Percentiles rank a stretch among this genome's conserved stretches.
phyloP scores from a whole-genome alignment of 2,329 filamentous ascomycete genomes.

The Gnomoniopsis sp. region DNA sequence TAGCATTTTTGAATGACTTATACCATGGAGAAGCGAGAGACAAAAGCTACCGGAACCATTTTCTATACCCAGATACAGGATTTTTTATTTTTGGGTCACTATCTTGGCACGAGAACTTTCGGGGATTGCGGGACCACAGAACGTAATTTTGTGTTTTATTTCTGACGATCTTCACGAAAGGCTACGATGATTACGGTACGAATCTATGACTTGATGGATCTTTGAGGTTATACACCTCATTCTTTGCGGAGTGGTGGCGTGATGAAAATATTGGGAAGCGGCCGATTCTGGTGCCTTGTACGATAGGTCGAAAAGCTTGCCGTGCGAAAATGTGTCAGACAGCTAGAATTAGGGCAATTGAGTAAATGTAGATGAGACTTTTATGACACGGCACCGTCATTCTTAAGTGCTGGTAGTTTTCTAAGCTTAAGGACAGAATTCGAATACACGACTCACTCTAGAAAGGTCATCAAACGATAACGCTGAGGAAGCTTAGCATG shows the following conservation, averaged over 20 bases:
- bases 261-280: background rate
- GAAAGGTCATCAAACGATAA: no score
- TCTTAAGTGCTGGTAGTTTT: background rate
- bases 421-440: no score
- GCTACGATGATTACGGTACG: background rate
- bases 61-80: constrained; percentile 6
- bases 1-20: background rate
- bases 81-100: background rate
- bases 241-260: background rate
- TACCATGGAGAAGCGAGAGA: background rate
- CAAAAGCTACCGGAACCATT: background rate
- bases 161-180: background rate
- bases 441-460: no score
- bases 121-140: background rate
- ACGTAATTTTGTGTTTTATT: background rate
- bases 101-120: background rate
- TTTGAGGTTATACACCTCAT: background rate
- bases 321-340: background rate
- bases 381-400: background rate
- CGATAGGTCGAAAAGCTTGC: background rate
- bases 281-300: background rate
- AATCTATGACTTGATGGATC: background rate
- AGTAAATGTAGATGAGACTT: background rate
- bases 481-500: no score
- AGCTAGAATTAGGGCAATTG: background rate